Evolutionary conservation across 106 monocot genomes (phyloP).

Genomic region (Cymbidium sinense): DNA sequence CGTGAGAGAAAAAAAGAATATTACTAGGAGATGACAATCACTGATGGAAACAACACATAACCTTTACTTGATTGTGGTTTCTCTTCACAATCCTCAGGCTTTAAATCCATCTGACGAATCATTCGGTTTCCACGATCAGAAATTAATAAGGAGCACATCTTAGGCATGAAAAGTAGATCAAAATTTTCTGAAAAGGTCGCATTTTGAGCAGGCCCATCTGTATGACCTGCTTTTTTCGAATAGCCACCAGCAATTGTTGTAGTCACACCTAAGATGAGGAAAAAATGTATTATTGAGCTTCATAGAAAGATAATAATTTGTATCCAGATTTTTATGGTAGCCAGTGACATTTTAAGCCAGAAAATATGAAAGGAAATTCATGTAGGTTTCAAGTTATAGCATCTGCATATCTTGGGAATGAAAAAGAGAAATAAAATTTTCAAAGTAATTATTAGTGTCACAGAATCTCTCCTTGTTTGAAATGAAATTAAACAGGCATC

Average conservation of each 20-base stretch:
- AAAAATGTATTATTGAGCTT: background rate
- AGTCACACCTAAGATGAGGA: slow-evolving; percentile 33
- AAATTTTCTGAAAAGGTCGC: slow-evolving; percentile 47
- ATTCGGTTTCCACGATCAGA: slow-evolving; percentile 40
- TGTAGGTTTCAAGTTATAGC: background rate
- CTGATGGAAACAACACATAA: background rate
- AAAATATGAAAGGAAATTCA: no score
- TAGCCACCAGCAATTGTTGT: slow-evolving; percentile 54
- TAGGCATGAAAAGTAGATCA: slow-evolving; percentile 39
- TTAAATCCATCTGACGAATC: slow-evolving; percentile 41
- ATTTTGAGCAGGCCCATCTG: slow-evolving; percentile 53
- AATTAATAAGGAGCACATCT: slow-evolving; percentile 40
- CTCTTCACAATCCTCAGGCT: slow-evolving; percentile 30
- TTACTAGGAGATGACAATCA: background rate
- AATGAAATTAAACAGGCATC: background rate
- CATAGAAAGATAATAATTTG: background rate
- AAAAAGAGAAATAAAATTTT: background rate
- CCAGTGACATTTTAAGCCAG: no score
- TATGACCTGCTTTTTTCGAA: slow-evolving; percentile 24
- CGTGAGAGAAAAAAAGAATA: background rate
- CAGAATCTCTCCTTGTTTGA: background rate
- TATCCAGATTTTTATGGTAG: background rate
- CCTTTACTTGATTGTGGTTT: slow-evolving; percentile 21
- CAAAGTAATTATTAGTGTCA: background rate
- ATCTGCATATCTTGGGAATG: background rate